Conservation (phyloP, 805 yeast genomes). For the Schwanniomyces occidentalis region DNA sequence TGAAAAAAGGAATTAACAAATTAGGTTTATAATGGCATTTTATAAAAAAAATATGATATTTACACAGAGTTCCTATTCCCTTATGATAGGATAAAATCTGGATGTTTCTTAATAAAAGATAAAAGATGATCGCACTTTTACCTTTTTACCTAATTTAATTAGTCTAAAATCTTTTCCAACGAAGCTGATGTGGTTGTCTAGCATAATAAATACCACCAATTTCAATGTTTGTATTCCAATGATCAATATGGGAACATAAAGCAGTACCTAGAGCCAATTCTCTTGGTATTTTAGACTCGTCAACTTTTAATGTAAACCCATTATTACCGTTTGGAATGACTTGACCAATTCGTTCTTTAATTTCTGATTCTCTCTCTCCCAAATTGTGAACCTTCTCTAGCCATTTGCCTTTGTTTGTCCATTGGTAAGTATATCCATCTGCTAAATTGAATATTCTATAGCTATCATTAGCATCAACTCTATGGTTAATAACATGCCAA, state of each 20-base stretch:
- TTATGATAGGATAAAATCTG: constrained; percentile 1
- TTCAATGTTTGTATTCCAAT: constrained; percentile 61
- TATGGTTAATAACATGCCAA: constrained; percentile 60
- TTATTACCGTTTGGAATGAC: constrained; percentile 52
- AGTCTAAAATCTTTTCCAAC: constrained; percentile 61
- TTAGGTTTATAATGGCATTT: too few species aligned
- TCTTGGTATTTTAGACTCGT: constrained; percentile 54
- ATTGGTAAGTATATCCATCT: constrained; percentile 62
- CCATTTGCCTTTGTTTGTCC: constrained; percentile 62
- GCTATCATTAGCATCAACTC: constrained; percentile 61
- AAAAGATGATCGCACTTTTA: too few species aligned
- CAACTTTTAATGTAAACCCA: constrained; percentile 57
- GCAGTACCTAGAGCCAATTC: constrained; percentile 63
- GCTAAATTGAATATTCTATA: constrained; percentile 61
- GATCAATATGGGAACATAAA: constrained; percentile 60
- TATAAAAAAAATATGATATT: too few species aligned
- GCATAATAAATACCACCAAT: constrained; percentile 68
- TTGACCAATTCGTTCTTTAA: constrained; percentile 62
- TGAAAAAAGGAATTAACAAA: too few species aligned
- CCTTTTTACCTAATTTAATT: too few species aligned
- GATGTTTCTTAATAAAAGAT: not conserved
- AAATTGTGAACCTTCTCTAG: constrained; percentile 57
- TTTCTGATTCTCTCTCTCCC: constrained; percentile 65
- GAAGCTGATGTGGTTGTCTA: constrained; percentile 47
- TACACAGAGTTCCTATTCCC: constrained; percentile 1